A percentile compares a stretch with the other conserved stretches of the same genome.
Evolutionary conservation across 805 yeast genomes (phyloP).

Genomic region (Suhomyces sp.): DNA sequence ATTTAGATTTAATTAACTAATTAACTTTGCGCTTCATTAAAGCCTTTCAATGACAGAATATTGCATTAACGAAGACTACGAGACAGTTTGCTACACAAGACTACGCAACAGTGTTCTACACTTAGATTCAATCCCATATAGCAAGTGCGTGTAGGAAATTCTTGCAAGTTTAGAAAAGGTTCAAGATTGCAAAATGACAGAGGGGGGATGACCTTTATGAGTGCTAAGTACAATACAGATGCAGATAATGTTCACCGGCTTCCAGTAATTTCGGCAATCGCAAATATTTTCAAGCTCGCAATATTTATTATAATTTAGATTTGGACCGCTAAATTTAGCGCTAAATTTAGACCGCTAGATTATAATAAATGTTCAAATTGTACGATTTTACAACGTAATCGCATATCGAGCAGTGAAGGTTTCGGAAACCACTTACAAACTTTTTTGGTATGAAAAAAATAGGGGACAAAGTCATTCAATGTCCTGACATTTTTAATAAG

Average conservation of each 20-base stretch:
- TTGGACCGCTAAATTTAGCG: no score
- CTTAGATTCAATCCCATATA: neutral
- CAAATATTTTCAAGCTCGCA: no score
- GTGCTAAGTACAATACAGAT: no score
- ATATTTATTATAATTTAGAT: no score
- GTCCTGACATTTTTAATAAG: neutral
- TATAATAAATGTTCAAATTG: no score
- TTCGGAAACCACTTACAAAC: no score
- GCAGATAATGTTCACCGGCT: no score
- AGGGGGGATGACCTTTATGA: neutral
- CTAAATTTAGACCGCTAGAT: no score
- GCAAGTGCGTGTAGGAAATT: neutral
- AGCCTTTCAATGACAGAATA: neutral
- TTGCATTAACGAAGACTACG: neutral
- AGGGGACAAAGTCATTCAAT: neutral
- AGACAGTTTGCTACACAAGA: no score
- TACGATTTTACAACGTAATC: neutral
- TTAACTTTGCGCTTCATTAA: neutral
- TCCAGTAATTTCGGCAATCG: neutral
- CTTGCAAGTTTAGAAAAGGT: neutral
- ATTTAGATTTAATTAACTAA: no score
- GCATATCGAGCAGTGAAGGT: neutral
- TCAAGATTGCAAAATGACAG: neutral
- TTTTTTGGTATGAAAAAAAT: no score
- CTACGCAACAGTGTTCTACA: no score